Evolutionary conservation across 2,329 filamentous ascomycete species (phyloP).

Genomic region (Colletotrichum filicis): DNA sequence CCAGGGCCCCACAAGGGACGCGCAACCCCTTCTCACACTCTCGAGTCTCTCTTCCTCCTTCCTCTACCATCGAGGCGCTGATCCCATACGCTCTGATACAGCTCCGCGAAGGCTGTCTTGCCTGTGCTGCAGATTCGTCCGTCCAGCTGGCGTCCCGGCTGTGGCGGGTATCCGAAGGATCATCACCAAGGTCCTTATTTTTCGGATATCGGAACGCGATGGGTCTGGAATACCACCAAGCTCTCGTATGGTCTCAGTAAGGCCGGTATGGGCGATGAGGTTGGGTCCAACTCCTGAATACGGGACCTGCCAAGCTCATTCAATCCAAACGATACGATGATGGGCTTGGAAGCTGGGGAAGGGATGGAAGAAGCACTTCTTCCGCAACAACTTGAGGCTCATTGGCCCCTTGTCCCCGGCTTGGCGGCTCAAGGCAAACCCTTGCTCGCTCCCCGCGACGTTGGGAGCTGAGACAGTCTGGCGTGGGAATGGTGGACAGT

Average conservation of each 20-base stretch:
- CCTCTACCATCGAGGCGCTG: slow-evolving; percentile 8
- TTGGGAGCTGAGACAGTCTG: slow-evolving; percentile 33
- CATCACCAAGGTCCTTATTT: slow-evolving; percentile 6
- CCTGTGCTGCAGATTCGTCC: slow-evolving; percentile 18
- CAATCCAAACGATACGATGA: slow-evolving; percentile 35
- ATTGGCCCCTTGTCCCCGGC: slow-evolving; percentile 18
- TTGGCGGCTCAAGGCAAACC: slow-evolving; percentile 17
- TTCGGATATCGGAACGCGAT: slow-evolving; percentile 11
- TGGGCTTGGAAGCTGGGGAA: slow-evolving; percentile 26
- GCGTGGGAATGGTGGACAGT: slow-evolving; percentile 33
- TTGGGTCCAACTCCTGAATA: slow-evolving; percentile 8
- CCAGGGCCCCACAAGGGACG: slow-evolving; percentile 34
- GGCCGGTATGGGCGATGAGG: background rate
- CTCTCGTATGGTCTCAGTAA: slow-evolving; percentile 11
- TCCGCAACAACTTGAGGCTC: slow-evolving; percentile 15
- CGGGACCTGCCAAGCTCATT: slow-evolving; percentile 23
- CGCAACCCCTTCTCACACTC: slow-evolving; percentile 27
- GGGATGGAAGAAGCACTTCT: slow-evolving; percentile 28
- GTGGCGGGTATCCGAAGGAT: slow-evolving; percentile 14
- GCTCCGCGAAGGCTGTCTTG: slow-evolving; percentile 29
- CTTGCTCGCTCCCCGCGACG: slow-evolving; percentile 30
- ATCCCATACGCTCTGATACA: slow-evolving; percentile 36
- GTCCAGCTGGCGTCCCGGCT: slow-evolving; percentile 14
- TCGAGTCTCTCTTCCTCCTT: slow-evolving; percentile 27
- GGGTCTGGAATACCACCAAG: slow-evolving; percentile 1